These are phyloP conservation scores for Xylona heveae DNA, from an alignment of 495 filamentous ascomycete genomes.

Conservation along the genomic window DNA sequence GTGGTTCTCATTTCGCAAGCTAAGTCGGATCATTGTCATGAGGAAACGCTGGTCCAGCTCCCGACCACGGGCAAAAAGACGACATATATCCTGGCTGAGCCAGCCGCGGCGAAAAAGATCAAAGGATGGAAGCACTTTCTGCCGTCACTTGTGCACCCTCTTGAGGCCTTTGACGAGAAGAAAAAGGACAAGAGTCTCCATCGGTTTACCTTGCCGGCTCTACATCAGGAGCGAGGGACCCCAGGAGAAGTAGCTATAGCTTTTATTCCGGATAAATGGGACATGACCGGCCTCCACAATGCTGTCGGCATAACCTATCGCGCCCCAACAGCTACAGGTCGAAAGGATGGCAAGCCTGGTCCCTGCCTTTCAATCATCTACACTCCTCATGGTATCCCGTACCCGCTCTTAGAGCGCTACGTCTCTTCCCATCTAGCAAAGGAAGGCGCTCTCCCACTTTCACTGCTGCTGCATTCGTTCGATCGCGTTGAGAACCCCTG, in stretches of 20 bases:
- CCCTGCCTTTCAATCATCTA: conserved; percentile 41
- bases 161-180: conserved; percentile 23
- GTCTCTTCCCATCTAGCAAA: conserved; percentile 29
- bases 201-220: conserved; percentile 24
- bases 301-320: conserved; percentile 53
- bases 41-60: conserved; percentile 41
- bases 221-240: no score
- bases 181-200: conserved; percentile 1
- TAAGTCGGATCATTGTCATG: conserved; percentile 50
- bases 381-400: conserved; percentile 35
- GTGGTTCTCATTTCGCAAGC: conserved; percentile 47
- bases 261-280: conserved; percentile 36
- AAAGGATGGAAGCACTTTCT: conserved; percentile 44
- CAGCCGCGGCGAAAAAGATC: conserved; percentile 37
- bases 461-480: conserved; percentile 40
- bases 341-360: no score
- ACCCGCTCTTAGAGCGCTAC: conserved; percentile 27
- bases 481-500: conserved; percentile 35
- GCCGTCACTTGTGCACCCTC: conserved; percentile 23
- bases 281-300: conserved; percentile 37
- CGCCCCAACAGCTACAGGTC: conserved; percentile 20
- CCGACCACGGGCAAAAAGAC: conserved; percentile 19
- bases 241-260: conserved; percentile 43
- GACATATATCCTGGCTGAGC: conserved; percentile 42
- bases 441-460: conserved; percentile 38